Percentiles rank a stretch among this genome's conserved stretches.
Conservation (phyloP, 148 eudicot species). For the Rhododendron griersonianum region DNA sequence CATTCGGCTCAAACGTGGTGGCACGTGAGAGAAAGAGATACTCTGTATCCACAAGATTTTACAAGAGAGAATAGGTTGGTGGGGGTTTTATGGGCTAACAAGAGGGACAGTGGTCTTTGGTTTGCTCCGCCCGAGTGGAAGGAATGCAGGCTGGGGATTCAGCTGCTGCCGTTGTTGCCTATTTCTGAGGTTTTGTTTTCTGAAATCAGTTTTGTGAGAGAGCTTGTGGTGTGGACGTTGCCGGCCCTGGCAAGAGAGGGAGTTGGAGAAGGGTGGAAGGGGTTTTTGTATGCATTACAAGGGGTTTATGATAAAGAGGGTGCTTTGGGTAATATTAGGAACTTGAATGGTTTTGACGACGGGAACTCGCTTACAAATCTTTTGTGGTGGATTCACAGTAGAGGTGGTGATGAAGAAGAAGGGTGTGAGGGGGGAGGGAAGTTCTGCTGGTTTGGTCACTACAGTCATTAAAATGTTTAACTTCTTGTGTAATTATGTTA, state of each 20-base stretch:
- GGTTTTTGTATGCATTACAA: conserved; percentile 68
- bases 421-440: conserved; percentile 26
- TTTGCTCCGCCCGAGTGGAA: conserved; percentile 77
- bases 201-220: conserved; percentile 46
- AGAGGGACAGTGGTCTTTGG: conserved; percentile 84
- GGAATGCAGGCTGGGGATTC: conserved; percentile 86
- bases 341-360: conserved; percentile 63
- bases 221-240: conserved; percentile 69
- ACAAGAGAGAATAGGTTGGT: conserved; percentile 51
- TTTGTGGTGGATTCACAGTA: conserved; percentile 83
- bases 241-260: conserved; percentile 65
- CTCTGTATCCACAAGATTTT: conserved; percentile 51
- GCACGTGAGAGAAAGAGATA: conserved; percentile 61
- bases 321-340: conserved; percentile 52
- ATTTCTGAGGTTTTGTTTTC: conserved; percentile 65
- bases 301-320: conserved; percentile 58
- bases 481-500: neutral
- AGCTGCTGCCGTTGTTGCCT: conserved; percentile 65
- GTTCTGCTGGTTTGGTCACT: conserved; percentile 53
- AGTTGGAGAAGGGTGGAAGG: conserved; percentile 92
- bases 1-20: conserved; percentile 82
- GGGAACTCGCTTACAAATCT: conserved; percentile 77
- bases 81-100: conserved; percentile 78
- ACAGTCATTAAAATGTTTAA: conserved; percentile 37
- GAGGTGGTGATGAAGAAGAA: conserved; percentile 47